Base-by-base conservation (phyloP, 225 moss, liverwort and hornwort species). In the Climacium dendroides region DNA sequence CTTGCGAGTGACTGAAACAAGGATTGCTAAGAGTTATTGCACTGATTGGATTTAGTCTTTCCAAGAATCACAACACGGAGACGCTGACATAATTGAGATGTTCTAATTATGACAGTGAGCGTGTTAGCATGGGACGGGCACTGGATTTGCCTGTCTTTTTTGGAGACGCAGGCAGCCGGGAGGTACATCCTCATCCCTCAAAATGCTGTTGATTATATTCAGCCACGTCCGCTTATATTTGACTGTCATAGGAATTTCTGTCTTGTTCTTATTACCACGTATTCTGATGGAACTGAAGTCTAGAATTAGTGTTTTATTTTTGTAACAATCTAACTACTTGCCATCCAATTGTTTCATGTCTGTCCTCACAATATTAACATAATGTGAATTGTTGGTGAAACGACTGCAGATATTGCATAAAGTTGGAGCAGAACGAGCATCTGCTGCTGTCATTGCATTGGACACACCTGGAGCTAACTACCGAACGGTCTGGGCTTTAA, bases 381-480 rank as follows among this genome's bases (percentile, higher is more conserved):
- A 63, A 61, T 32, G 29, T 52, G 81, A 87, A 61, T 58, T 74
- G 24, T 65, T 73, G 78, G 60, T 83, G 76, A 78, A 69, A 83
- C 59, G 85, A 65, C 57, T 85, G 64, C 89, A 99, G 98, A 95
- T 99, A 63, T 93, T 99, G 79, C 98, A 97, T 59, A 99, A 99
- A 94, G 91, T 99, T 55, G 98, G 98, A 90, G 98, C 97, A 63
- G 89, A 95, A 74, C 95, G 98, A 64, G 98, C 98, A 65, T 91
- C 97, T 65, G 98, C 98, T 62, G 98, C 98, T 82, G 98, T 99
- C 13, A 95, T 99, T 52, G 95, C 98, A 19, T 81, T 99, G 85
- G 98, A 99, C 84, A 99, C 98, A 39, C 98, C 98, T 79, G 98
- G 98, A 87, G 98, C 98, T 50, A 99, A 99, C 76, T 99, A 99